Percentiles rank a stretch among this genome's conserved stretches.
Conservation (phyloP, 352 stramenopile genomes). For the Phytopythium chamaehyphon region DNA sequence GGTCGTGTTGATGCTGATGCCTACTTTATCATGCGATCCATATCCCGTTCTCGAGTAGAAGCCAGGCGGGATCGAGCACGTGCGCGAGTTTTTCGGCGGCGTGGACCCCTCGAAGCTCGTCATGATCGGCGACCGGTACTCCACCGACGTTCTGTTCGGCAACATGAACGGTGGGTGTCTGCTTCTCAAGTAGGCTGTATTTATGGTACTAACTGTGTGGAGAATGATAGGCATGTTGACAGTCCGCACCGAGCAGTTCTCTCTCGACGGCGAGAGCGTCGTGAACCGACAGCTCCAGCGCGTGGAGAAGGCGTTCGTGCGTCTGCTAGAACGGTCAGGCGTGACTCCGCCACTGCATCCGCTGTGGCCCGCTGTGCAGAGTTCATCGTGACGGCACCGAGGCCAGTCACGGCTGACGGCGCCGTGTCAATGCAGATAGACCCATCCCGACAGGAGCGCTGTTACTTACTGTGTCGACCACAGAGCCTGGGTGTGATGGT, state of each 20-base stretch:
- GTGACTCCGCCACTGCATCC: slow-evolving; percentile 40
- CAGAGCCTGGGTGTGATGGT: no score
- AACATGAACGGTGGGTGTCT: slow-evolving; percentile 91
- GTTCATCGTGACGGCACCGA: no score
- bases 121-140: slow-evolving; percentile 96
- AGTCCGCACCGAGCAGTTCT: slow-evolving; percentile 91
- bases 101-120: slow-evolving; percentile 81
- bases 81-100: slow-evolving; percentile 83
- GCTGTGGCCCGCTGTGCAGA: slow-evolving; percentile 22
- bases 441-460: no score
- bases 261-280: slow-evolving; percentile 49
- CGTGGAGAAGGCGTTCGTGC: slow-evolving; percentile 60
- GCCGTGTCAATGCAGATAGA: no score
- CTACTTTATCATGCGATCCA: slow-evolving; percentile 2
- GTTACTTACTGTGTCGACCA: no score
- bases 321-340: slow-evolving; percentile 35
- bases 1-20: neutral
- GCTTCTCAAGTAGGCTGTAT: no score
- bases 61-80: slow-evolving; percentile 86
- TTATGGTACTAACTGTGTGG: neutral
- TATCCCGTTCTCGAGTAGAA: slow-evolving; percentile 64
- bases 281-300: slow-evolving; percentile 68
- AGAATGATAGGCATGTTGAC: slow-evolving; percentile 88
- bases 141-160: slow-evolving; percentile 97
- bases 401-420: no score